Conservation (phyloP, 1,284 basidiomycete species). For the Pyrrhoderma lamaoense region DNA sequence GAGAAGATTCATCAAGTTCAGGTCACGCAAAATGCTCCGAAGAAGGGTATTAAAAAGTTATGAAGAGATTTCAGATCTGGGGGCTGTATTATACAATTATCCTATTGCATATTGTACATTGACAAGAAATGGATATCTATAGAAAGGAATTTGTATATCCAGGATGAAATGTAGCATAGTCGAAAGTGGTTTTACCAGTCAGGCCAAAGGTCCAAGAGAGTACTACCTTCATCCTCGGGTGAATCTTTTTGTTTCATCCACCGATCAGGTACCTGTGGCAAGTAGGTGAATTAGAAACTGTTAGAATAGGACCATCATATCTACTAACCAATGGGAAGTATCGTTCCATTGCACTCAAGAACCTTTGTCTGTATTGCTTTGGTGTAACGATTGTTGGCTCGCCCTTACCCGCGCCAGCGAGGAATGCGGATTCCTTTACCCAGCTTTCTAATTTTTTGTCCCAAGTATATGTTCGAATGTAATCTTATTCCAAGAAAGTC, state of each 20-base stretch:
- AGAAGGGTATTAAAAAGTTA: slow-evolving; percentile 12
- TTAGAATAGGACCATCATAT: slow-evolving; percentile 16
- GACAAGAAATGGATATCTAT: slow-evolving; percentile 1
- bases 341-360: slow-evolving; percentile 86
- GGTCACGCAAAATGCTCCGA: slow-evolving; percentile 35
- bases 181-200: slow-evolving; percentile 35
- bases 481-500: slow-evolving; percentile 46
- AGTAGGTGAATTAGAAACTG: background rate
- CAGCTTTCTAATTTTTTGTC: slow-evolving; percentile 97
- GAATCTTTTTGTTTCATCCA: slow-evolving; percentile 81
- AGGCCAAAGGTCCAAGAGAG: slow-evolving; percentile 42
- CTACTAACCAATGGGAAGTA: slow-evolving; percentile 75
- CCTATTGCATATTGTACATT: slow-evolving; percentile 10
- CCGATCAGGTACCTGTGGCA: slow-evolving; percentile 63
- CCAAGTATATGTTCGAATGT: slow-evolving; percentile 92
- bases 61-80: background rate
- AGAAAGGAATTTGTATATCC: background rate
- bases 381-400: slow-evolving; percentile 92
- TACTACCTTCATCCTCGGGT: slow-evolving; percentile 64
- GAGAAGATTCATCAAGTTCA: slow-evolving; percentile 73
- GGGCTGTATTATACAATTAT: background rate
- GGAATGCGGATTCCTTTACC: slow-evolving; percentile 91
- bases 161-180: background rate
- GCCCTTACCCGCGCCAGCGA: slow-evolving; percentile 73
- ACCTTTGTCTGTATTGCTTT: slow-evolving; percentile 79